Percentiles rank a stretch among this genome's conserved stretches.
phyloP scores from a whole-genome alignment of 179 eudicot genomes.

The Gypsophila paniculata region DNA sequence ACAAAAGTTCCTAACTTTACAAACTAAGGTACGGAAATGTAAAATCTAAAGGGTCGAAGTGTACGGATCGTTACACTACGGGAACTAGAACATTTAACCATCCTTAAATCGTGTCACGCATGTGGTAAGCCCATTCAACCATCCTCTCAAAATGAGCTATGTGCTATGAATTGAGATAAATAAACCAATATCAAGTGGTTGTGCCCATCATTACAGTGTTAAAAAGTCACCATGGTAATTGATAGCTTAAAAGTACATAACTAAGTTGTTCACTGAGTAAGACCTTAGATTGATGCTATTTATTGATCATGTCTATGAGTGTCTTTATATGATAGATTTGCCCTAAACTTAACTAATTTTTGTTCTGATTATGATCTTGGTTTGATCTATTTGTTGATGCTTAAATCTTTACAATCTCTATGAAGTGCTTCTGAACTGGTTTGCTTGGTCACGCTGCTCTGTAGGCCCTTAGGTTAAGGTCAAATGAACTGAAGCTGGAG shows the following conservation, averaged over 20 bases:
- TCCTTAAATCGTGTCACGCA: background rate
- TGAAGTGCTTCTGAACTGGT: conserved; percentile 4
- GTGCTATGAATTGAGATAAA: background rate
- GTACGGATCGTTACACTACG: no score
- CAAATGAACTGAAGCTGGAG: conserved; percentile 88
- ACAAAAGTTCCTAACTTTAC: no score
- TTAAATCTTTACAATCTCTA: background rate
- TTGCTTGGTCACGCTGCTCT: conserved; percentile 7
- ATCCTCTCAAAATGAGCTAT: background rate
- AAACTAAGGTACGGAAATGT: no score
- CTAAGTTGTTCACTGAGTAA: background rate
- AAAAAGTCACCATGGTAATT: background rate
- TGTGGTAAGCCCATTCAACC: background rate
- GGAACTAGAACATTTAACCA: no score
- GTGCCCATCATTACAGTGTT: background rate
- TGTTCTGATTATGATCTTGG: background rate
- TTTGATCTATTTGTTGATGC: conserved; percentile 4
- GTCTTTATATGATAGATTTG: background rate
- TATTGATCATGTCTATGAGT: background rate
- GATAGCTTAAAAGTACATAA: background rate
- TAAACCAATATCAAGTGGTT: background rate
- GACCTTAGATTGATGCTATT: background rate
- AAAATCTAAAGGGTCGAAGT: no score
- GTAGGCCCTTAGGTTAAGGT: conserved; percentile 87
- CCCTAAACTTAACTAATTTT: background rate